These are phyloP conservation scores for Stramenopiles sp. DNA, from an alignment of 352 stramenopile genomes.

Conservation along the genomic window DNA sequence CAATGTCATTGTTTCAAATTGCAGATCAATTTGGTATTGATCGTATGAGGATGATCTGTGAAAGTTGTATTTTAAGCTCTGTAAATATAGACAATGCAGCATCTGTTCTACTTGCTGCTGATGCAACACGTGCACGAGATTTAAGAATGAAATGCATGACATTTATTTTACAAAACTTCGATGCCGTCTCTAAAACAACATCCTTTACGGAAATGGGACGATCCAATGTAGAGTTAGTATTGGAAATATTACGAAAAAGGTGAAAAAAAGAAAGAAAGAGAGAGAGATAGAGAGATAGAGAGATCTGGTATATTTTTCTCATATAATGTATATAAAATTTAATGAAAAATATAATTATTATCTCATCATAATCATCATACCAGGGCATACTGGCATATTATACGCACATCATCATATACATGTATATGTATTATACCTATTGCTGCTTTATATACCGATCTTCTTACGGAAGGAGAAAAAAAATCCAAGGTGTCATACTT, in stretches of 20 bases:
- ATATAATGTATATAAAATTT: too few relatives aligned
- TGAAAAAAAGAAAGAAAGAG: too few relatives aligned
- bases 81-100: slow-evolving; percentile 86
- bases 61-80: slow-evolving; percentile 79
- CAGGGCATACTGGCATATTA: too few relatives aligned
- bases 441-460: too few relatives aligned
- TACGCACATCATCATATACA: too few relatives aligned
- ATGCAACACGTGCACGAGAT: slow-evolving; percentile 73
- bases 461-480: too few relatives aligned
- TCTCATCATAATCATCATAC: too few relatives aligned
- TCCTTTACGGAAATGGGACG: slow-evolving; percentile 95
- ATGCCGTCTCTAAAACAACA: slow-evolving; percentile 79
- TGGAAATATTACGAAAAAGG: slow-evolving; percentile 75
- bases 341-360: too few relatives aligned
- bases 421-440: too few relatives aligned
- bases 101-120: slow-evolving; percentile 81
- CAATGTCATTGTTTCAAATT: slow-evolving; percentile 50
- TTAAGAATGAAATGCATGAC: slow-evolving; percentile 79
- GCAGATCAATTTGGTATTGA: not conserved
- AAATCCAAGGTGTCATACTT: too few relatives aligned
- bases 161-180: slow-evolving; percentile 92
- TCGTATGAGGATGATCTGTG: slow-evolving; percentile 69
- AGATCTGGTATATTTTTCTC: too few relatives aligned
- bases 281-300: too few relatives aligned
- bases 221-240: slow-evolving; percentile 91